phyloP scores from a whole-genome alignment of 2,329 filamentous ascomycete species.

The Seiridium cupressi region DNA sequence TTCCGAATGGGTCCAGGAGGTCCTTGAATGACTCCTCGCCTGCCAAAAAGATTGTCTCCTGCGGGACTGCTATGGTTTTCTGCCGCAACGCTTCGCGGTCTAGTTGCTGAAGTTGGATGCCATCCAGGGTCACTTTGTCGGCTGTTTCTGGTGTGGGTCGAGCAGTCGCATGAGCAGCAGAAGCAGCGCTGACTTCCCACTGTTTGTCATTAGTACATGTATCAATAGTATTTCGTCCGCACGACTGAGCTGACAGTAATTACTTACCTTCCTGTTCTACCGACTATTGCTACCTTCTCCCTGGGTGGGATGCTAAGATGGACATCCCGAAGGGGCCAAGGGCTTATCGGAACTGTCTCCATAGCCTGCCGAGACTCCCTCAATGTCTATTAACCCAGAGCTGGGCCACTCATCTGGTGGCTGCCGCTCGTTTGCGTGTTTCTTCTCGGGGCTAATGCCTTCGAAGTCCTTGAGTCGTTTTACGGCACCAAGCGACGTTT shows the following conservation, averaged over 20 bases:
- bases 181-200: constrained; percentile 43
- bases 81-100: constrained; percentile 41
- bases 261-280: constrained; percentile 14
- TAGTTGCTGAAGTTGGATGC: constrained; percentile 32
- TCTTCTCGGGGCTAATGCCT: constrained; percentile 19
- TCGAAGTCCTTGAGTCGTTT: constrained; percentile 20
- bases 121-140: constrained; percentile 36
- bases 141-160: constrained; percentile 25
- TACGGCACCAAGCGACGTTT: constrained; percentile 24
- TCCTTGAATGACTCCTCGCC: constrained; percentile 36
- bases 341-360: constrained; percentile 1
- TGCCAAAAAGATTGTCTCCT: constrained; percentile 52
- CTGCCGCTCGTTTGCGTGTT: constrained; percentile 13
- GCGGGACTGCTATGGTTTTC: constrained; percentile 50
- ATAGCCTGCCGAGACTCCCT: constrained; percentile 33
- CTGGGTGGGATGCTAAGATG: constrained; percentile 3
- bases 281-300: constrained; percentile 14
- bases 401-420: constrained; percentile 28
- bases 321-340: not conserved
- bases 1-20: constrained; percentile 41
- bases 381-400: constrained; percentile 26
- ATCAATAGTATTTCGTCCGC: not conserved
- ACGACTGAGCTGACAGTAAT: not conserved
- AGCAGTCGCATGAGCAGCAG: constrained; percentile 39
- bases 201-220: constrained; percentile 2